Evolutionary conservation across 441 rosid genomes (phyloP).

Genomic region (Euphorbia corollata): DNA sequence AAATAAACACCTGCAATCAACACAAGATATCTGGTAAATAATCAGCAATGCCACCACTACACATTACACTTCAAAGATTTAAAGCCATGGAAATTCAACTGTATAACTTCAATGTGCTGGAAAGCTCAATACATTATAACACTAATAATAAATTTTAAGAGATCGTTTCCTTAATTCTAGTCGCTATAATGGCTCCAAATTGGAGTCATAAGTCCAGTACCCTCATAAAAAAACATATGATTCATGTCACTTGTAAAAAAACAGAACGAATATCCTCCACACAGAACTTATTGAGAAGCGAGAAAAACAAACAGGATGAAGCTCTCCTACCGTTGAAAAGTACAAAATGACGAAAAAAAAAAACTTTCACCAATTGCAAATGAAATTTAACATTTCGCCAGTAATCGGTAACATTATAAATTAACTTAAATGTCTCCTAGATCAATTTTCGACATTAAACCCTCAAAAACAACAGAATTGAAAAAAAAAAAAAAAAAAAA

Average conservation of each 20-base stretch:
- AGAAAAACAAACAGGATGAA: neutral
- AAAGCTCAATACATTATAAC: neutral
- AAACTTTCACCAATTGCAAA: no score
- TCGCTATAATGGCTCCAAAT: neutral
- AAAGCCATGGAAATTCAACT: neutral
- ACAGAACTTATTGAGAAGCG: neutral
- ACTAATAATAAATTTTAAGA: neutral
- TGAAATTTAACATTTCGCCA: no score
- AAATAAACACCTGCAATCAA: slow-evolving; percentile 59
- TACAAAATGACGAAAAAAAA: neutral
- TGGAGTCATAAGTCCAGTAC: neutral
- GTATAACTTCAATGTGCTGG: neutral
- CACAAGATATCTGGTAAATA: slow-evolving; percentile 4
- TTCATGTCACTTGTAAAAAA: neutral
- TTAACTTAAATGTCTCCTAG: no score
- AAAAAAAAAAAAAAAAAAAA: neutral
- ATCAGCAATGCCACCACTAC: neutral
- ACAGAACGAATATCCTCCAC: neutral
- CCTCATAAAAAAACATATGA: neutral
- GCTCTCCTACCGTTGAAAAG: neutral
- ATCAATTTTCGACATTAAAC: neutral
- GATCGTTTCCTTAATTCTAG: slow-evolving; percentile 2
- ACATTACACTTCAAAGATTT: slow-evolving; percentile 5
- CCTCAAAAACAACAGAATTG: neutral
- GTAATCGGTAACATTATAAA: no score